Base-by-base conservation (phyloP, 2,329 filamentous ascomycete species). In the Fusarium sp. region DNA sequence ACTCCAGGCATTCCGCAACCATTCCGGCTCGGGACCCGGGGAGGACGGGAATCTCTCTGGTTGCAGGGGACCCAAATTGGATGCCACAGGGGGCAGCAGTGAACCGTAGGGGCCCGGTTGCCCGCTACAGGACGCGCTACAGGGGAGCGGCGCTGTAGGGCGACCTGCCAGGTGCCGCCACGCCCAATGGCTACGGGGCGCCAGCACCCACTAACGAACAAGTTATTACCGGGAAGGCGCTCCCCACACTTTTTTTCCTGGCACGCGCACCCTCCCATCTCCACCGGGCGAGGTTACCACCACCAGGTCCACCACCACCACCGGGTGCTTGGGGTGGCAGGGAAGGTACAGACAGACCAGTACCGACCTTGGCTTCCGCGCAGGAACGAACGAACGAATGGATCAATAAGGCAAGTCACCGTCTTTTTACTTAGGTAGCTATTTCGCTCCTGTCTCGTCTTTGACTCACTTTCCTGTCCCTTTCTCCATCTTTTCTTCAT, bases 371-470 rank as follows among this genome's bases (percentile, higher is more conserved):
- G 61, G 68, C 64, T 58, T 58, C 62, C 55, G 68, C 55, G 65
- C 68, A 70, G 68, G 68, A 70, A 70, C 68, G 58, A 71, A 70
- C 68, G 58, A 71, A 42, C 38, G 38, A 23, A 42, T 23, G 18
- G 38, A 70, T 70, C 68, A 68, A 68, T 57, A 65, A 70, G 20
- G 25, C 61, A 51, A 60, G 68, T 71, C 68, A 70, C 68, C 68
- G 68, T 70, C 68, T 70, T 70, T 70, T 71, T 49, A 25, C 42
- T 25, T 46, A 5, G 38, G 38, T 46, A 25, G 20, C 58, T 58
- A 69, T 58, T 49, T 70, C 61, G 56, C 60, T 58, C 64, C 60
- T 64, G 60, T 55, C 59, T 70, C 44, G 38, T 68, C 50, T 38
- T 70, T 70, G 68, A 70, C 68, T 69, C 65, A 71, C 68, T 55